Base-by-base conservation (phyloP, 768 basidiomycete genomes). In the Tulasnella sp. region DNA sequence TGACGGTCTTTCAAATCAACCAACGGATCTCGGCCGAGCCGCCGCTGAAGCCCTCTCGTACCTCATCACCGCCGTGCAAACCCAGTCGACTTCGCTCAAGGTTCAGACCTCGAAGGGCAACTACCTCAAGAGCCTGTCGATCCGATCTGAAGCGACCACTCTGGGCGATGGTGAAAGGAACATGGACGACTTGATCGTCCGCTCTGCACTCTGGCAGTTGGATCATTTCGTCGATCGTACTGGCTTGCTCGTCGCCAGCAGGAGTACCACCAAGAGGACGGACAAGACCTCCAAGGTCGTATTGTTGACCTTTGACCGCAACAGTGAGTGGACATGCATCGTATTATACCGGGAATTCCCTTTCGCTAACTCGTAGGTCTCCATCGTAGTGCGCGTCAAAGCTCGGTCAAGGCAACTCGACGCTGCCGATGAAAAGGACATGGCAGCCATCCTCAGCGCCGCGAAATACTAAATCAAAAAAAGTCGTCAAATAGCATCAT, bases 21-120 rank as follows among this genome's bases (percentile, higher is more conserved):
- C 87, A 0, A 82, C 87, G 0, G 86, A 87, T 64, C 90, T 98
- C 31, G 93, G 91, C 52, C 87, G 89, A 67, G 89, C 93, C 0
- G 96, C 97, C 0, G 85, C 86, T 45, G 85, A 86, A 14, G 93
- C 96, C 0, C 85, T 97, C 77, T 78, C 85, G 0, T 97, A 94
- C 80, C 88, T 98, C 79, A 88, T 91, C 2, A 85, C 88, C 0
- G 90, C 91, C 79, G 83, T 98, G 77, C 92, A 91, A 71, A 86
- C 91, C 3, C 91, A 94, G 81, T 83, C 90, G 0, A 83, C 86
- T 0, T 91, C 90, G 12, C 89, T 99, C 83, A 98, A 99, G 85
- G 91, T 99, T 7, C 96, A 95, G 84, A 99, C 97, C 0, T 92
- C 92, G 7, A 91, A 91, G 79, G 97, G 97, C 78, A 99, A 98